A percentile compares a stretch with the other conserved stretches of the same genome.
Conservation (phyloP, 257 asterid genomes). For the Datura wrightii region DNA sequence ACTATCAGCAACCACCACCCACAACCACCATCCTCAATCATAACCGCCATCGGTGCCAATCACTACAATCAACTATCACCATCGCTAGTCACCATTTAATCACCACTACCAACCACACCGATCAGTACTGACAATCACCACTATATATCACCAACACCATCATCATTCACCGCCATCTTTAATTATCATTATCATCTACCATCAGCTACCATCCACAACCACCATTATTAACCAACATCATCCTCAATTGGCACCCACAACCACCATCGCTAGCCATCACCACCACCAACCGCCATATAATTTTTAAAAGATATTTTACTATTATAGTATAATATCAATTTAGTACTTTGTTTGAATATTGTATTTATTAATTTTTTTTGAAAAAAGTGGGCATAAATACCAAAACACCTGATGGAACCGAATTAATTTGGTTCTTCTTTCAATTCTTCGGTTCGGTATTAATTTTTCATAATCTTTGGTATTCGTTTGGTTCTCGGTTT, state of each 20-base stretch:
- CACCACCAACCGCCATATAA: neutral
- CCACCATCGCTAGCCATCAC: neutral
- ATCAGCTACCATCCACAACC: neutral
- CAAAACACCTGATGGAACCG: too few species aligned
- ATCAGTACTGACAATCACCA: neutral
- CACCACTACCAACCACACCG: neutral
- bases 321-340: neutral
- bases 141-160: neutral
- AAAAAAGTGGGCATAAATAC: too few species aligned
- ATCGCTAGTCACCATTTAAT: neutral
- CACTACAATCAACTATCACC: slow-evolving; percentile 4
- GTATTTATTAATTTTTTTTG: neutral
- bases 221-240: neutral
- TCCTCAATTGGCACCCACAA: neutral
- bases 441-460: too few species aligned
- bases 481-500: too few species aligned
- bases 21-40: neutral
- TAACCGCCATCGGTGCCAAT: neutral
- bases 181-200: neutral
- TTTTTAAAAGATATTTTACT: neutral
- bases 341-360: neutral
- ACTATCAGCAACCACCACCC: neutral
- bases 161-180: neutral
- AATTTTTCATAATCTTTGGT: too few species aligned
- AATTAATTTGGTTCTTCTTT: too few species aligned